phyloP scores from a whole-genome alignment of 192 early-diverging fungal species.

The Coemansia sp. region DNA sequence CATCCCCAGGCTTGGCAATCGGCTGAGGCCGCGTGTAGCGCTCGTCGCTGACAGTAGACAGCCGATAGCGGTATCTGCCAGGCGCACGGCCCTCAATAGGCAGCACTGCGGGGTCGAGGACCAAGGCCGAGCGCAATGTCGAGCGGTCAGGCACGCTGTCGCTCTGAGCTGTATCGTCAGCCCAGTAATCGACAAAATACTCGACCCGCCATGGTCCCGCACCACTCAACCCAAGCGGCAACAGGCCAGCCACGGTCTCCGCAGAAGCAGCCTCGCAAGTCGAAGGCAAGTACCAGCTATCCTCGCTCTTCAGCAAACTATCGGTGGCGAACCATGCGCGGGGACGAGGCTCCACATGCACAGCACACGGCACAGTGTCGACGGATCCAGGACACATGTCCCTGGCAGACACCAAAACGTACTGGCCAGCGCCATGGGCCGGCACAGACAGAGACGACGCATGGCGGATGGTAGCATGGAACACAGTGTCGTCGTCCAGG shows the following conservation, averaged over 20 bases:
- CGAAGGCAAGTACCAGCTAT: neutral
- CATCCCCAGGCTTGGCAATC: slow-evolving; percentile 4
- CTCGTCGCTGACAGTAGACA: slow-evolving; percentile 46
- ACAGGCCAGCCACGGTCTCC: neutral
- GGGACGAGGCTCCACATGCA: slow-evolving; percentile 49
- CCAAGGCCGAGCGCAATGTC: slow-evolving; percentile 33
- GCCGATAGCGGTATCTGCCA: slow-evolving; percentile 48
- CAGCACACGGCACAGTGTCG: slow-evolving; percentile 33
- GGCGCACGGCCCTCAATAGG: slow-evolving; percentile 28
- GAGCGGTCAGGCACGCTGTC: slow-evolving; percentile 37
- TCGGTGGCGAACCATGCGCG: slow-evolving; percentile 41
- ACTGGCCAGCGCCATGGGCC: slow-evolving; percentile 47
- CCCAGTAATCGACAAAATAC: slow-evolving; percentile 51
- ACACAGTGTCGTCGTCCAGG: slow-evolving; percentile 18
- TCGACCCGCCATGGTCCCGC: slow-evolving; percentile 51
- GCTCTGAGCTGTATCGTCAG: slow-evolving; percentile 11
- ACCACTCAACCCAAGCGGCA: slow-evolving; percentile 40
- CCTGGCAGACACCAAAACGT: slow-evolving; percentile 39
- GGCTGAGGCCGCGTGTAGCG: slow-evolving; percentile 42
- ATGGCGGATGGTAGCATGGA: slow-evolving; percentile 4
- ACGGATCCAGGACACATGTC: slow-evolving; percentile 44
- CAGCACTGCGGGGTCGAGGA: slow-evolving; percentile 11
- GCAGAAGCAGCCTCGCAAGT: neutral
- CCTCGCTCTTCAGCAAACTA: slow-evolving; percentile 8
- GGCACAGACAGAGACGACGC: slow-evolving; percentile 20